phyloP scores from a whole-genome alignment of 169 alveolate genomes.

The Gregarina niphandrodes region DNA sequence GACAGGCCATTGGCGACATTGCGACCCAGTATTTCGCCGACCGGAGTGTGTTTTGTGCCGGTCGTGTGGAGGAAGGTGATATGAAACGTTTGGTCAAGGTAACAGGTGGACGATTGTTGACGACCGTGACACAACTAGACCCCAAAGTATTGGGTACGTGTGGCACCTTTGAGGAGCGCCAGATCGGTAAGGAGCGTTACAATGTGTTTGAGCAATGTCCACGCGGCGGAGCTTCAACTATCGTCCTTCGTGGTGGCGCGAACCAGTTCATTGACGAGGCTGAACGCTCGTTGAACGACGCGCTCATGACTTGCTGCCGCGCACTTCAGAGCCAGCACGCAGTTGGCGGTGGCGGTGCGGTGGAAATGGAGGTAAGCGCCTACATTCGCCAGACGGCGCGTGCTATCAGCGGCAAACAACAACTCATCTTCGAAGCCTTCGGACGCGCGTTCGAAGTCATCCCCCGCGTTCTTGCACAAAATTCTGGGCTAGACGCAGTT shows the following conservation, averaged over 20 bases:
- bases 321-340: constrained; percentile 60
- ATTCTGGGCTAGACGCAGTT: constrained; percentile 78
- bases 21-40: constrained; percentile 96
- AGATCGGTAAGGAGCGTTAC: constrained; percentile 85
- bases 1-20: constrained; percentile 90
- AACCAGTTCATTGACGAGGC: constrained; percentile 90
- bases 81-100: constrained; percentile 70
- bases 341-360: constrained; percentile 94
- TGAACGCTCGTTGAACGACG: constrained; percentile 84
- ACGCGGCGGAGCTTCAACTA: constrained; percentile 60
- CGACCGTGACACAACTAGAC: constrained; percentile 68
- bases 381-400: constrained; percentile 46
- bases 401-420: constrained; percentile 65
- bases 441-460: constrained; percentile 82
- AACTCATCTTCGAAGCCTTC: constrained; percentile 61
- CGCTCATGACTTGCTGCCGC: constrained; percentile 79
- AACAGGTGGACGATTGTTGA: constrained; percentile 78
- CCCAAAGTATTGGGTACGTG: constrained; percentile 74
- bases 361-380: constrained; percentile 58
- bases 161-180: constrained; percentile 80
- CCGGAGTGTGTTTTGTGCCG: constrained; percentile 47
- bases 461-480: constrained; percentile 83
- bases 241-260: constrained; percentile 91
- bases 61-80: constrained; percentile 85
- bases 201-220: constrained; percentile 74